Conservation (phyloP, 257 asterid species). For the Agastache rugosa region DNA sequence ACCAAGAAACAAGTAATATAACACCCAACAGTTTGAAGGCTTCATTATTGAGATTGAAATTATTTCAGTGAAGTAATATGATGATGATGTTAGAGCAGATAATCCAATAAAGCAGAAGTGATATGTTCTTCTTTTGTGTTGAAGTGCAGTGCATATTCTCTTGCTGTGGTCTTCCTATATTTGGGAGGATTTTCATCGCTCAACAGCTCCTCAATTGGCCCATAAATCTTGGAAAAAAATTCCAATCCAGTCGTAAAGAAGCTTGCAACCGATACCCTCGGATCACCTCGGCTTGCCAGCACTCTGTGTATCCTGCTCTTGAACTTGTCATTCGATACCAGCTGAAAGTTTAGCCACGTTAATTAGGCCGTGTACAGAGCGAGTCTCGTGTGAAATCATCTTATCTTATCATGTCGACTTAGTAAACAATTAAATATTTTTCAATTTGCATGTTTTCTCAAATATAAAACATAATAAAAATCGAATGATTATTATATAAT, state of each 20-base stretch:
- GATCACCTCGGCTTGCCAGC: background rate
- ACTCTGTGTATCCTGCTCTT: background rate
- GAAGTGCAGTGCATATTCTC: background rate
- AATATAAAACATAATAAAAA: too few relatives aligned
- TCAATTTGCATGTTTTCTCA: too few relatives aligned
- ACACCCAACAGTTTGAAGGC: too few relatives aligned
- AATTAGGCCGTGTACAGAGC: too few relatives aligned
- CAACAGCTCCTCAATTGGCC: background rate
- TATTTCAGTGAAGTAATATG: background rate
- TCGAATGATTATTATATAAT: too few relatives aligned
- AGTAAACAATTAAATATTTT: too few relatives aligned
- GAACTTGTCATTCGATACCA: background rate
- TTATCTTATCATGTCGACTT: too few relatives aligned
- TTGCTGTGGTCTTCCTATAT: background rate
- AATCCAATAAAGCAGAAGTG: constrained; percentile 3
- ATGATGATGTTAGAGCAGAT: background rate
- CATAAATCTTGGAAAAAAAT: background rate
- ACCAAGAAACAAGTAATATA: background rate
- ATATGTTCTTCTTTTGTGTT: background rate
- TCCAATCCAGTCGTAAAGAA: background rate
- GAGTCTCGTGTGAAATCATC: too few relatives aligned
- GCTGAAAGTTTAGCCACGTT: background rate
- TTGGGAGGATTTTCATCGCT: background rate
- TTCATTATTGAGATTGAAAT: too few relatives aligned
- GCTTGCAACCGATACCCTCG: background rate